Base-by-base conservation (phyloP, 768 basidiomycete species). In the Naganishia vaughanmartiniae region DNA sequence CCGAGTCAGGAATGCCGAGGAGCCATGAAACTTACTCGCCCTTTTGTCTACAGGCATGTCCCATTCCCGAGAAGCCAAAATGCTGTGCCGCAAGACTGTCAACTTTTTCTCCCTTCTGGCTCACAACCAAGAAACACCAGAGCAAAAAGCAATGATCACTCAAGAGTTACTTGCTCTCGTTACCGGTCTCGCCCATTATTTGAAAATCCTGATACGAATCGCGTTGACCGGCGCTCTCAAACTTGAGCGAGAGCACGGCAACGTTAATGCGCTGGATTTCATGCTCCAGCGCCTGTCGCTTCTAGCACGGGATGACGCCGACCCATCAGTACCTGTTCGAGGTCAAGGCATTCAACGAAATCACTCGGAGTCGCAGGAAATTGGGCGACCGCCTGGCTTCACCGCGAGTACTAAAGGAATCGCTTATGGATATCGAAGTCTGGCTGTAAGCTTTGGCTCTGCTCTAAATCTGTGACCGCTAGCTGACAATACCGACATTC, bases 181-280 rank as follows among this genome's bases (percentile, higher is more conserved):
- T 73, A 99, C 96, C 0, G 95, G 96, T n/a, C 85, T 99, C 42
- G 96, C 96, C 6, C 96, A 99, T 82, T 98, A 99, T 82, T 89
- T 99, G 79, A 99, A 99, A 84, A 98, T 99, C 82, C 88, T 99
- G 66, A 99, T 99, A 73, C 90, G 96, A 63, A 98, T 99, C 73
- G 93, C 96, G 2, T 84, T 99, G 55, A 97, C 96, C 0, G 94
- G 93, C 7, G 92, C 93, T 5, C 86, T 99, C 71, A 97, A 93
- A 83, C 85, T 99, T 36, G 96, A 99, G 82, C 86, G 93, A 70
- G 96, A 99, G 77, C 87, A 91, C 77, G 86, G 86, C 69, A 87
- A 90, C 56, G 84, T 86, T 53, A 89, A 90, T 70, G 93, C 93
- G 0, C 90, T 98, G 86, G 84, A 88, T 6, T 88, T 87, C 33